Conservation (phyloP, 78 protist genomes). For the Protostelium mycophagum region DNA sequence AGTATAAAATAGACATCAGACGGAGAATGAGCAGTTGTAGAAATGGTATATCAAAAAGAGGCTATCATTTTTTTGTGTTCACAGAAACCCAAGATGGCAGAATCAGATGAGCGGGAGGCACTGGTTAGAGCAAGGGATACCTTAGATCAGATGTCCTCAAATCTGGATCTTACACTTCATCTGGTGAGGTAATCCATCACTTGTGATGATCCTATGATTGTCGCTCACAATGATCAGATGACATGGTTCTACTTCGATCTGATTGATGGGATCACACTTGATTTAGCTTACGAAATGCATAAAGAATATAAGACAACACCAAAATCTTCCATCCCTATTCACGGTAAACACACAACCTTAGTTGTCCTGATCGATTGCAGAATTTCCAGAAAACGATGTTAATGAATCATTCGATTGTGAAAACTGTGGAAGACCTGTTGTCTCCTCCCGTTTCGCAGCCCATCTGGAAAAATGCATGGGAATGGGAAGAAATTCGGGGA, state of each 20-base stretch:
- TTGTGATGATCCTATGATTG: not conserved
- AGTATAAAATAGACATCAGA: too few relatives aligned
- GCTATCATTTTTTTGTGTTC: too few relatives aligned
- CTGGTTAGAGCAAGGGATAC: not conserved
- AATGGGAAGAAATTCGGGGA: slow-evolving; percentile 20
- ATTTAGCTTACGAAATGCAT: not conserved
- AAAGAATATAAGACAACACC: not conserved
- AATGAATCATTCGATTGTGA: slow-evolving; percentile 46
- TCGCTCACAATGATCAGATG: not conserved
- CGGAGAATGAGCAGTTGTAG: too few relatives aligned
- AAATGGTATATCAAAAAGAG: too few relatives aligned
- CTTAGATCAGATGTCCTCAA: not conserved
- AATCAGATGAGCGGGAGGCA: not conserved
- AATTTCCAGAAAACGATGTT: not conserved
- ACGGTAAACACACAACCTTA: too few relatives aligned
- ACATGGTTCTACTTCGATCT: not conserved
- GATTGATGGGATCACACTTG: not conserved
- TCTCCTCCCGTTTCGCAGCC: slow-evolving; percentile 49
- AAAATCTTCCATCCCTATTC: not conserved
- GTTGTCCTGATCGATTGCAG: not conserved
- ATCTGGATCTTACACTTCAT: not conserved
- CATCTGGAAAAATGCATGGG: slow-evolving; percentile 73
- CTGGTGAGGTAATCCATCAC: not conserved
- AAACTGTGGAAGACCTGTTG: slow-evolving; percentile 32
- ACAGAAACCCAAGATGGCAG: not conserved